Percentiles rank a stretch among this genome's conserved stretches.
Evolutionary conservation across 2,329 filamentous ascomycete species (phyloP).

Genomic region (Colletotrichum sp.): DNA sequence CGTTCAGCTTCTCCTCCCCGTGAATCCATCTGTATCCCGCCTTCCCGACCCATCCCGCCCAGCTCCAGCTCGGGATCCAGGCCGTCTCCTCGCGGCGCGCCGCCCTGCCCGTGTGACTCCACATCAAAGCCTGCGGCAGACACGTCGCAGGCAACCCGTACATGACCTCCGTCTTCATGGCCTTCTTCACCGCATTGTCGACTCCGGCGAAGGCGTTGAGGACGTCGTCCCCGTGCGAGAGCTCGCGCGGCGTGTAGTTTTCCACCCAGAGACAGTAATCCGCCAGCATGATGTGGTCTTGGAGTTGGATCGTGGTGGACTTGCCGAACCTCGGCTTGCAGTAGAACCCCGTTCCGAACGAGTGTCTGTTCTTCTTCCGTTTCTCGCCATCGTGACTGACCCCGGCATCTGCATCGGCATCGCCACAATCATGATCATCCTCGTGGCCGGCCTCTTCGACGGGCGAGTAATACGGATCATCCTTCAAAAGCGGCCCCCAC

Average conservation of each 20-base stretch:
- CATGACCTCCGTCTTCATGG: neutral
- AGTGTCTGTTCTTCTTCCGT: neutral
- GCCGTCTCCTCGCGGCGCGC: neutral
- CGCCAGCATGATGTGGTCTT: slow-evolving; percentile 25
- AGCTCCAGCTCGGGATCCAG: slow-evolving; percentile 5
- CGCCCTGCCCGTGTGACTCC: neutral
- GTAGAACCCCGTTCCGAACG: neutral
- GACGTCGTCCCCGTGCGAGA: slow-evolving; percentile 6
- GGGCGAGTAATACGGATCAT: neutral
- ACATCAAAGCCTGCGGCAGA: slow-evolving; percentile 1
- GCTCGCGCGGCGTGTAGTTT: slow-evolving; percentile 38
- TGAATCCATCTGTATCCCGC: neutral
- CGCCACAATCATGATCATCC: neutral
- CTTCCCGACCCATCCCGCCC: neutral
- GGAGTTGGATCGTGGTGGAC: neutral
- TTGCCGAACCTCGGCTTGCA: neutral
- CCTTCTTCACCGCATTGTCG: neutral
- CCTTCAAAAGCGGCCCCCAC: neutral
- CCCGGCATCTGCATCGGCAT: neutral
- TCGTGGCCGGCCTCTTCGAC: neutral
- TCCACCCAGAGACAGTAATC: slow-evolving; percentile 44
- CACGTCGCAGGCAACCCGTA: neutral
- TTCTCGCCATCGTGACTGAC: neutral
- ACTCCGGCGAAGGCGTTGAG: slow-evolving; percentile 16
- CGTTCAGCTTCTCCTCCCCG: neutral